phyloP scores from a whole-genome alignment of 768 basidiomycete genomes.

The Dictyophora rubrovolvata region DNA sequence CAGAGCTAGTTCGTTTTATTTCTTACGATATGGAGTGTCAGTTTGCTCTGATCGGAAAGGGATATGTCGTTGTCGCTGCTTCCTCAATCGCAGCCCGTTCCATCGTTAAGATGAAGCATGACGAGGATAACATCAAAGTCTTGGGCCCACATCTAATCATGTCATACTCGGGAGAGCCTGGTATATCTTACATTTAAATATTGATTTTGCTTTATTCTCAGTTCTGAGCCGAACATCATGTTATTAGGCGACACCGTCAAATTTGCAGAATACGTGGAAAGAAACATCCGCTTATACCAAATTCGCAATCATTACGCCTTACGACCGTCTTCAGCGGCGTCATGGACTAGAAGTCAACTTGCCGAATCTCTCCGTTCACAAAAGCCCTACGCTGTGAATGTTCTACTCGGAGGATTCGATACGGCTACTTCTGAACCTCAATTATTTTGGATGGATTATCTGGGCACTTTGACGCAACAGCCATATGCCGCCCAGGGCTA shows the following conservation, averaged over 20 bases:
- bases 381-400: constrained; percentile 81
- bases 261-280: constrained; percentile 92
- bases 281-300: constrained; percentile 92
- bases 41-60: constrained; percentile 86
- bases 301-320: constrained; percentile 89
- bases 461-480: constrained; percentile 80
- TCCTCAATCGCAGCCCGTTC: constrained; percentile 85
- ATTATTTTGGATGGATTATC: constrained; percentile 94
- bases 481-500: constrained; percentile 96
- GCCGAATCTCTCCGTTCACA: constrained; percentile 85
- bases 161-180: constrained; percentile 92
- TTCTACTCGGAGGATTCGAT: constrained; percentile 91
- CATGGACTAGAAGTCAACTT: constrained; percentile 88
- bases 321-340: constrained; percentile 81
- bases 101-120: constrained; percentile 94
- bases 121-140: constrained; percentile 94
- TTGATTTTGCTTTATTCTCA: not conserved
- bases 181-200: constrained; percentile 34
- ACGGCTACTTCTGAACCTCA: constrained; percentile 52
- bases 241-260: constrained; percentile 83
- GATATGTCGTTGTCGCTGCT: constrained; percentile 84
- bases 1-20: not conserved
- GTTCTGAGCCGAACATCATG: not conserved
- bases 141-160: constrained; percentile 88
- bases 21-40: constrained; percentile 67